phyloP scores from a whole-genome alignment of 1,139 yeast genomes.

The Eremothecium coryli region DNA sequence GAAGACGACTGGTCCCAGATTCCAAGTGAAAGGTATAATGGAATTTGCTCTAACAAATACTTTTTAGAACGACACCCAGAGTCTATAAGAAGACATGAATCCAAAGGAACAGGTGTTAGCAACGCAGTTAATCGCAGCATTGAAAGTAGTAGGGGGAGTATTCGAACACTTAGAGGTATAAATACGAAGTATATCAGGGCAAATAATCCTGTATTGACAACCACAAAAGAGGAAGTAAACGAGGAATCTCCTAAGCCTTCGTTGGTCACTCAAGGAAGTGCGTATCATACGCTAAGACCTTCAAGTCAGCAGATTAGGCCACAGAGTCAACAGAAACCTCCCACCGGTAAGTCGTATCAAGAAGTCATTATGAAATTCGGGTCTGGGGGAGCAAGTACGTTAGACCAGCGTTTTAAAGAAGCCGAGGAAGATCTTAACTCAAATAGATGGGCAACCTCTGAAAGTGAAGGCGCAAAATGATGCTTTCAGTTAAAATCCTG shows the following conservation, averaged over 20 bases:
- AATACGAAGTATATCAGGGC: constrained; percentile 3
- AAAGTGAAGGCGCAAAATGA: neutral
- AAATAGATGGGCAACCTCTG: constrained; percentile 9
- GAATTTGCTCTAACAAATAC: constrained; percentile 14
- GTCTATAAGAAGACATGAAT: constrained; percentile 1
- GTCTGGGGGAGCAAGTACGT: constrained; percentile 6
- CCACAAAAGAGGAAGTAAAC: constrained; percentile 1
- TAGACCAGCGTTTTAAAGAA: constrained; percentile 7
- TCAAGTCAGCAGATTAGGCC: constrained; percentile 1
- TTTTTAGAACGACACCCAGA: constrained; percentile 10
- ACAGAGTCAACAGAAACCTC: constrained; percentile 1
- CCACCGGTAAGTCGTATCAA: constrained; percentile 2
- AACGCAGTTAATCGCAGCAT: neutral
- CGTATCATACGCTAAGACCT: constrained; percentile 2
- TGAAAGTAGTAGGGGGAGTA: constrained; percentile 2
- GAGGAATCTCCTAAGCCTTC: constrained; percentile 5
- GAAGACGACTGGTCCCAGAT: constrained; percentile 10
- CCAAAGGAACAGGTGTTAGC: neutral
- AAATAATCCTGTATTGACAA: constrained; percentile 1
- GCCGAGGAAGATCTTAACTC: constrained; percentile 12
- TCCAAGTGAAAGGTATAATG: constrained; percentile 14
- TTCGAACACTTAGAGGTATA: constrained; percentile 3
- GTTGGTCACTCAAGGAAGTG: constrained; percentile 3
- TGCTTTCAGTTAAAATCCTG: too few relatives aligned
- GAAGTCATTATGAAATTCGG: constrained; percentile 9